Evolutionary conservation across 768 basidiomycete species (phyloP), one percentile per base, ranked within the genome.

Genomic region (Terana coerulea): DNA sequence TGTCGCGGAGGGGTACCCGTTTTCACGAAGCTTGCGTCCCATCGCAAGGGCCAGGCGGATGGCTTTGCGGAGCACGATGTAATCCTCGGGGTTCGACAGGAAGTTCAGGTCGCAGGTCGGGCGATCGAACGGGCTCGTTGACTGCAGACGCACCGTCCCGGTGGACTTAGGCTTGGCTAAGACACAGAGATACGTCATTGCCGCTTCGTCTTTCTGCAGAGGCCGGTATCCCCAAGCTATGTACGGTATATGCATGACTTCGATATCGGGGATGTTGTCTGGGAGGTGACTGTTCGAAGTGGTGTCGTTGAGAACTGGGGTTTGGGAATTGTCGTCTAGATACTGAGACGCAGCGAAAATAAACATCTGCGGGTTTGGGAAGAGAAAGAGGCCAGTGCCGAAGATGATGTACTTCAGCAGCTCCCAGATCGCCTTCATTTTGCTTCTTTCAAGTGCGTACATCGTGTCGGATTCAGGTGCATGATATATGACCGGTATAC

Each of bases 191-290:
- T 33, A 47, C 9, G 43, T 22, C 15, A 26, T 6, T 25, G 31
- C 40, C 24, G 1, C 44, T 39, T 5, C 44, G 34, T 25, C 51
- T 48, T 51, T 52, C 37, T 51, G 48, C 26, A 57, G 52, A 12
- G 19, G 36, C 2, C 41, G 40, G 6, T 42, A 22, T 31, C 36
- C n/a, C 5, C 6, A 21, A 6, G 49, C 7, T 29, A 19, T 12
- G 19, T 28, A 34, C 19, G 41, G 55, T 8, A 58, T 35, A 25
- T 51, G 48, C 56, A 60, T 58, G 3, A 60, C 43, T 42, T 60
- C 59, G 34, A 60, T 52, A 40, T 60, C 59, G n/a, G 59, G 59
- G 17, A 47, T 42, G 34, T 60, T 60, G 3, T 15, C 9, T 17
- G 56, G 47, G 26, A 54, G 11, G 19, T 39, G 36, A 9, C 54